Evolutionary conservation across 2,329 filamentous ascomycete genomes (phyloP).

Genomic region (Pseudocercospora ulei): DNA sequence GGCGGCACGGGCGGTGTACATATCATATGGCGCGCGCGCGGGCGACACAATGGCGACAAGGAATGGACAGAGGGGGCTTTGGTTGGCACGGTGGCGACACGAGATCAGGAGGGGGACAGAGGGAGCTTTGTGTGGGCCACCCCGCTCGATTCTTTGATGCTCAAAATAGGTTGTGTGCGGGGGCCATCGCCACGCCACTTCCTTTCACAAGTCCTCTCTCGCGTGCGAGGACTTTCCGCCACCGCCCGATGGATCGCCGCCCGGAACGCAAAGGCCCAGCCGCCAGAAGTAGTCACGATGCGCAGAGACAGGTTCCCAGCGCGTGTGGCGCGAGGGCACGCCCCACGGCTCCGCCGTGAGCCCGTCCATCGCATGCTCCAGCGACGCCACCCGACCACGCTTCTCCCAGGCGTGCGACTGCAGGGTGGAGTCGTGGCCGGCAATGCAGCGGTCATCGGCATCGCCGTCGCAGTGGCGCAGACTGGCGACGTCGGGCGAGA

Average conservation of each 20-base stretch:
- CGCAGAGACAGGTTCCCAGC: slow-evolving; percentile 90
- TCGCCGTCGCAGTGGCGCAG: slow-evolving; percentile 62
- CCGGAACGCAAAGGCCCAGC: slow-evolving; percentile 74
- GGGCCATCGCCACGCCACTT: too few species aligned
- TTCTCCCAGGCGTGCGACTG: slow-evolving; percentile 2
- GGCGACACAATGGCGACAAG: too few species aligned
- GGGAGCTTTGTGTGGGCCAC: too few species aligned
- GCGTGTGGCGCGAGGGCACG: slow-evolving; percentile 52
- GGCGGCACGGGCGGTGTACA: too few species aligned
- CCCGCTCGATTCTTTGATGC: too few species aligned
- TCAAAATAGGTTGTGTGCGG: too few species aligned
- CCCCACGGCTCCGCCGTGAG: slow-evolving; percentile 29
- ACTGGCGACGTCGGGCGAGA: slow-evolving; percentile 60
- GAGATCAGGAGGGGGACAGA: too few species aligned
- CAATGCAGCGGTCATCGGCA: slow-evolving; percentile 61
- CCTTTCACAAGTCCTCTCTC: slow-evolving; percentile 27
- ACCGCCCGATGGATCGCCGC: slow-evolving; percentile 29
- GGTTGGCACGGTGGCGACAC: too few species aligned
- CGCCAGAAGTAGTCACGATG: slow-evolving; percentile 97
- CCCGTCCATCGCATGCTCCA: slow-evolving; percentile 31
- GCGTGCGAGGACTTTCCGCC: slow-evolving; percentile 22
- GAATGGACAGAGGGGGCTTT: too few species aligned
- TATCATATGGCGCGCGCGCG: too few species aligned
- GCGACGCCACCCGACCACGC: slow-evolving; percentile 23
- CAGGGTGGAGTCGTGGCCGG: slow-evolving; percentile 44